Evolutionary conservation across 2,329 filamentous ascomycete genomes (phyloP).

Genomic region (Calonectria montana): DNA sequence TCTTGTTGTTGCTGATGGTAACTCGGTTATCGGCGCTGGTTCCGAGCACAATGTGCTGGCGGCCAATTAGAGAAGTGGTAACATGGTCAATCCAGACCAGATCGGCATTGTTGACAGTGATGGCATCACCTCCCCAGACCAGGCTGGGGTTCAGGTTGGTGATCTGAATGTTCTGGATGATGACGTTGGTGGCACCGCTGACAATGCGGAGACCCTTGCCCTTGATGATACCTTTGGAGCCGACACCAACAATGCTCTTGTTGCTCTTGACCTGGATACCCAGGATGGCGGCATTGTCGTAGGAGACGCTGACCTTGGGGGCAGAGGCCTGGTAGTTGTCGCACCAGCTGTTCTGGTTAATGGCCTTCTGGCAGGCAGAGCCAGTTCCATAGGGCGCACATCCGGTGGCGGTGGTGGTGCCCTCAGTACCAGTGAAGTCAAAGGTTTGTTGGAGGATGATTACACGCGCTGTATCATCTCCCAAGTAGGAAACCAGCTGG

Average conservation of each 20-base stretch:
- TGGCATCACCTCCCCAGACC: constrained; percentile 69
- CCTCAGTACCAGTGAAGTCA: constrained; percentile 66
- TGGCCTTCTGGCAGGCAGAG: constrained; percentile 65
- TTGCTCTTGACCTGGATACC: constrained; percentile 64
- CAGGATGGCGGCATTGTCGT: constrained; percentile 61
- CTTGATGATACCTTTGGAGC: constrained; percentile 63
- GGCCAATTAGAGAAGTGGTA: constrained; percentile 66
- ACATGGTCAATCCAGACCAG: constrained; percentile 63
- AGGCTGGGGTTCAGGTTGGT: constrained; percentile 66
- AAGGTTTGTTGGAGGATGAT: constrained; percentile 68
- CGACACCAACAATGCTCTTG: constrained; percentile 66
- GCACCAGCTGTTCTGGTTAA: constrained; percentile 69
- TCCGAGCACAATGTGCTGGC: constrained; percentile 69
- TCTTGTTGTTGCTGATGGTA: constrained; percentile 68
- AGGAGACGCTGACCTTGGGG: constrained; percentile 55
- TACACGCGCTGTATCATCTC: constrained; percentile 62
- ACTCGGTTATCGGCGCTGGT: constrained; percentile 62
- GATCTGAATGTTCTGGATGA: constrained; percentile 68
- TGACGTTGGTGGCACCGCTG: constrained; percentile 61
- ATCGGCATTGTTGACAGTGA: constrained; percentile 59
- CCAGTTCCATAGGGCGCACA: constrained; percentile 68
- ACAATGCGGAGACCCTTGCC: constrained; percentile 65
- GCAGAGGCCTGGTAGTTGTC: constrained; percentile 64
- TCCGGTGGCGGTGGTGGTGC: constrained; percentile 60
- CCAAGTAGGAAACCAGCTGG: constrained; percentile 68